Base-by-base conservation (phyloP, 1,139 yeast species). In the Ashbya aceris region DNA sequence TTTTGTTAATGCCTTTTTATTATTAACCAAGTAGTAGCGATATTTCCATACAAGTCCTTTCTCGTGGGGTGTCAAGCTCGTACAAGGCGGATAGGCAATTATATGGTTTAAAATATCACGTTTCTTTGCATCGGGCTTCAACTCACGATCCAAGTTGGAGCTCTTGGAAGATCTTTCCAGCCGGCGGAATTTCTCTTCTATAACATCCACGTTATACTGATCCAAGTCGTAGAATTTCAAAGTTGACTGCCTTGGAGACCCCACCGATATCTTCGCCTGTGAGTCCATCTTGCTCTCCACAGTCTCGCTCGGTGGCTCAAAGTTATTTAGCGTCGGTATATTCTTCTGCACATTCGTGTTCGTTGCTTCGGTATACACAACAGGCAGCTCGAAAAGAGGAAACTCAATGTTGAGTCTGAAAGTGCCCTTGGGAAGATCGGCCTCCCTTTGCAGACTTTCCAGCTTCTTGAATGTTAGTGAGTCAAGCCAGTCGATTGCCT, bases 41-140 rank as follows among this genome's bases (percentile, higher is more conserved):
- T 83, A 91, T 61, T 84, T 84, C 97, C 97, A 91, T 12, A 93
- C 73, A 53, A 87, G 65, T 50, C 87, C 87, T 66, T 84, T 87
- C 51, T 91, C 97, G 55, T 83, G 79, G 42, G 83, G 89, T 6
- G 80, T 73, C 38, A 91, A 68, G 52, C 80, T 86, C 40, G 84
- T 81, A 36, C 86, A 91, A 2, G 96, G 87, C 1, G 96, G 91
- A 52, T 80, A 85, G 30, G 71, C 69, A 41, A 89, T 68, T 4
- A 89, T 83, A 42, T 65, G 70, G 46, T 77, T 69, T 41, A 91
- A 68, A 50, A 83, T 83, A 50, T 83, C 91, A 50, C 96, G 70
- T 33, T 82, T 70, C 53, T 80, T 83, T 1, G 96, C 83, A 13
- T 93, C 82, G 1, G 98, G 98, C 54, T 89, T 87, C 41, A 85